Percentiles rank a stretch among this genome's conserved stretches.
These are phyloP conservation scores for Alternaria burnsii DNA, from an alignment of 2,329 filamentous ascomycete genomes.

Conservation along the genomic window DNA sequence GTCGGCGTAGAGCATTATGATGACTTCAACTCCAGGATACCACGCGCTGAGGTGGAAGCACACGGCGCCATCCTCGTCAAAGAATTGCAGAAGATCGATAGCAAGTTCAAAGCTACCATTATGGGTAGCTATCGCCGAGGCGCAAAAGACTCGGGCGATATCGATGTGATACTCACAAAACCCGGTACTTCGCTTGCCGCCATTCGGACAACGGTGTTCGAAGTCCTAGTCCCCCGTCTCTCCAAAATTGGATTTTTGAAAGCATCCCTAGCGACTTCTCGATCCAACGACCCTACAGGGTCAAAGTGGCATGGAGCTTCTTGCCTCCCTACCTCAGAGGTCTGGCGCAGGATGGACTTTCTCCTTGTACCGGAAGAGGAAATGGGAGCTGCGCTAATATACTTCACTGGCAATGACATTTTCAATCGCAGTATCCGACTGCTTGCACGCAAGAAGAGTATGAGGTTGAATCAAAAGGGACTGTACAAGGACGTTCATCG, in stretches of 20 bases:
- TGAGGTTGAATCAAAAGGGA: conserved; percentile 85
- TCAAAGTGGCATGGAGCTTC: conserved; percentile 92
- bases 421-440: conserved; percentile 89
- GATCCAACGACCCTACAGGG: conserved; percentile 60
- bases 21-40: conserved; percentile 81
- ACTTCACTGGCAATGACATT: conserved; percentile 94
- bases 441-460: conserved; percentile 79
- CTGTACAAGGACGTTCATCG: conserved; percentile 76
- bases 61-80: conserved; percentile 72
- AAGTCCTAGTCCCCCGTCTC: conserved; percentile 69
- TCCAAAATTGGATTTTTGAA: conserved; percentile 72
- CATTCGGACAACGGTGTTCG: conserved; percentile 69
- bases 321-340: conserved; percentile 64
- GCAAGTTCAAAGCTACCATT: conserved; percentile 73
- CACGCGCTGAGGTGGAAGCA: conserved; percentile 75
- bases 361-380: conserved; percentile 81
- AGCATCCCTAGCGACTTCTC: conserved; percentile 68
- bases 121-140: conserved; percentile 88
- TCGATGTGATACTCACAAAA: conserved; percentile 85
- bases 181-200: conserved; percentile 62
- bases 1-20: conserved; percentile 81
- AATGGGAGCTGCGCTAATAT: conserved; percentile 86
- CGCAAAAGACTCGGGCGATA: conserved; percentile 76
- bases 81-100: conserved; percentile 68
- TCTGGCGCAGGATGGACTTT: conserved; percentile 86